Base-by-base conservation (phyloP, 1,284 basidiomycete species). In the Nidula niveotomentosa region DNA sequence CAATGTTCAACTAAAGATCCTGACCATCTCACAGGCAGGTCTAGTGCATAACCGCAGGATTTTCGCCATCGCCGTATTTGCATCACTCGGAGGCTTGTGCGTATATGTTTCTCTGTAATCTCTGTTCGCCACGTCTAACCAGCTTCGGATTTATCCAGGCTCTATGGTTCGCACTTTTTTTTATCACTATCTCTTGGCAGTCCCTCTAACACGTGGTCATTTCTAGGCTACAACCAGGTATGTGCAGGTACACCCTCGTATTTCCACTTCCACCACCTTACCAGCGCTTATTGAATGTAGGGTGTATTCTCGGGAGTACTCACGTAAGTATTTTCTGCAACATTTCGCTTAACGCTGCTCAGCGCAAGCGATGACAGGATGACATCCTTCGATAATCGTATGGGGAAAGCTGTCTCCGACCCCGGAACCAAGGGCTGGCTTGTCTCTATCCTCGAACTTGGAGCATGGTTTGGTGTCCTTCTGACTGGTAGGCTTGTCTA, bases 281-380 rank as follows among this genome's bases (percentile, higher is more conserved):
- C 47, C 48, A 39, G 48, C 43, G 34, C 18, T 41, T 18, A 36
- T 49, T 41, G 44, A 49, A 35, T 52, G 5, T 59, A 86, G 81
- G 86, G 86, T 60, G 86, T 89, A n/a, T 88, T 89, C 69, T 88
- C 86, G 30, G 81, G 86, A 54, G 85, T 89, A 36, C 76, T 88
- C 44, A 72, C 70, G 82, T 83, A 62, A 47, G 76, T 67, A 8
- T 37, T 35, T 37, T 47, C 3, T 46, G 17, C 9, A 8, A 41
- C 10, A 49, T 9, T 37, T 53, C 9, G 35, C n/a, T 33, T 23
- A 35, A 36, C 36, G 53, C 51, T 47, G 10, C 53, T 48, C 46
- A 53, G 18, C 15, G 7, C 51, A 30, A 52, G 35, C 30, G 30
- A 30, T 30, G 37, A 17, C 57, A 85, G 79, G 30, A 89, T 89